A percentile compares a stretch with the other conserved stretches of the same genome.
These are phyloP conservation scores for Helichrysum umbraculigerum DNA, from an alignment of 129 eudicot species.

Conservation along the genomic window DNA sequence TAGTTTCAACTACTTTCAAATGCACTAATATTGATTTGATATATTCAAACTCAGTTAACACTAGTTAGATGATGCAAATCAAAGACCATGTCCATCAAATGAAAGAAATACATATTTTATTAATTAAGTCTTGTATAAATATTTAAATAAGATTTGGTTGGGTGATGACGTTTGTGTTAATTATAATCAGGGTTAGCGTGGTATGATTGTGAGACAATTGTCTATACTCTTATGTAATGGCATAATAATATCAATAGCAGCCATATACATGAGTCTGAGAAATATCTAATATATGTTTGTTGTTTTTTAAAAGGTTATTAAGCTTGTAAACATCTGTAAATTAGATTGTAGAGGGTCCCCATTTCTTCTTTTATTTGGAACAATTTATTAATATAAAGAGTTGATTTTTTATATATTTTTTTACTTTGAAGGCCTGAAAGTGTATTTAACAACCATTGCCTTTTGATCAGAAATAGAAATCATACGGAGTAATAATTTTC, in stretches of 20 bases:
- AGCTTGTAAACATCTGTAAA: background rate
- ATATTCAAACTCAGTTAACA: too few species aligned
- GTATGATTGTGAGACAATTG: constrained; percentile 23
- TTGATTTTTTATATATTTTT: too few species aligned
- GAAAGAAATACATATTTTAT: too few species aligned
- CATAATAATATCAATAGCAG: background rate
- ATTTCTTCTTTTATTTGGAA: too few species aligned
- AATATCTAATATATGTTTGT: background rate
- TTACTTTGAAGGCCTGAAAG: too few species aligned
- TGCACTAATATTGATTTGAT: too few species aligned
- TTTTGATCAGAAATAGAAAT: too few species aligned
- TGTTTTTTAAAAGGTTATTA: background rate
- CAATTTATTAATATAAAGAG: too few species aligned
- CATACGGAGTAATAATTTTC: too few species aligned
- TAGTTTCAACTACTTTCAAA: too few species aligned
- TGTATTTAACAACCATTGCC: too few species aligned
- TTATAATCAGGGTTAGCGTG: background rate
- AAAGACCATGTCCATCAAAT: background rate
- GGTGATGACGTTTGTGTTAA: background rate
- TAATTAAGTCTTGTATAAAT: background rate
- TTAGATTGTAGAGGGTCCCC: background rate
- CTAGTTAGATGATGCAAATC: too few species aligned
- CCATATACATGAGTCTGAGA: background rate
- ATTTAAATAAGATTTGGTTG: background rate
- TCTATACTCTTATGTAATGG: constrained; percentile 9